phyloP scores from a whole-genome alignment of 768 basidiomycete species.

The Tylopilus sp. region DNA sequence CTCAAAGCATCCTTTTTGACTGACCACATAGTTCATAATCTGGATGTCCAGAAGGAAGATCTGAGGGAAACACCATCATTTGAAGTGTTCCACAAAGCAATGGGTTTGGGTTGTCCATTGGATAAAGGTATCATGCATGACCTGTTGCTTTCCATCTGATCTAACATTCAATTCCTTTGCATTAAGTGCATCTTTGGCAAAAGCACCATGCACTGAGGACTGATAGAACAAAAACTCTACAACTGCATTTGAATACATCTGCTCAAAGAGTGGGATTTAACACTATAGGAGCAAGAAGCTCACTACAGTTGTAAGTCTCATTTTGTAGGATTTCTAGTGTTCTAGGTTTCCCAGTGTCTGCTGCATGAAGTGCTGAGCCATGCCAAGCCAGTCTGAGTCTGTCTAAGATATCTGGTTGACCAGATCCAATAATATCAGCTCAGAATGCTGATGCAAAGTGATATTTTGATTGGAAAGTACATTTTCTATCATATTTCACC shows the following conservation, averaged over 20 bases:
- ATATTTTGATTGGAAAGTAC: too few species aligned
- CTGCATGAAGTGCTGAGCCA: too few species aligned
- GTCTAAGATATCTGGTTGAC: too few species aligned
- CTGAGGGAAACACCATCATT: not conserved
- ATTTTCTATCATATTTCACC: too few species aligned
- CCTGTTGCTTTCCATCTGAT: slow-evolving; percentile 19
- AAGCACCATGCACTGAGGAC: slow-evolving; percentile 24
- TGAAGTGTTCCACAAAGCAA: not conserved
- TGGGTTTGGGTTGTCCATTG: not conserved
- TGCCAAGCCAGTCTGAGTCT: too few species aligned
- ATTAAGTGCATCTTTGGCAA: slow-evolving; percentile 24
- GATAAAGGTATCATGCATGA: not conserved
- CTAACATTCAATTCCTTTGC: slow-evolving; percentile 11
- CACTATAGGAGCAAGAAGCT: too few species aligned
- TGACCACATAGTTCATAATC: not conserved
- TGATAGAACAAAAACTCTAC: slow-evolving; percentile 6
- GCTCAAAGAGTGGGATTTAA: slow-evolving; percentile 27
- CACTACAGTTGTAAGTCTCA: too few species aligned
- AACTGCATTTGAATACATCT: not conserved
- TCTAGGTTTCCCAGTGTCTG: too few species aligned
- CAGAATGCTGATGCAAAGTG: too few species aligned
- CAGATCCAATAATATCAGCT: too few species aligned
- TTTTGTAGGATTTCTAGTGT: too few species aligned
- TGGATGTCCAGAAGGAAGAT: not conserved
- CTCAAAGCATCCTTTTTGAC: not conserved